phyloP scores from a whole-genome alignment of 1,284 basidiomycete species.

The Cryptococcus wingfieldii region DNA sequence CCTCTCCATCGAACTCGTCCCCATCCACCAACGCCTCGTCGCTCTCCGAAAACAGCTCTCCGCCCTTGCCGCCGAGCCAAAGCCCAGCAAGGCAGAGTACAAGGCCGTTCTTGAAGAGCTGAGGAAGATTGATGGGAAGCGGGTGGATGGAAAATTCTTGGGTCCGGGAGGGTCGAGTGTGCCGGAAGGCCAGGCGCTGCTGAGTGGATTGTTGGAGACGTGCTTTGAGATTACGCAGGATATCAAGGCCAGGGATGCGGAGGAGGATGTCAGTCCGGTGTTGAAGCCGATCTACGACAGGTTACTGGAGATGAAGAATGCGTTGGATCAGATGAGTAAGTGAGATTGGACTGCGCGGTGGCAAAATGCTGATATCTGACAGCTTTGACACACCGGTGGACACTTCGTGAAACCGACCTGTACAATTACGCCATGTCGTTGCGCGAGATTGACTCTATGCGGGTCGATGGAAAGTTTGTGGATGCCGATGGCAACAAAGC shows the following conservation, averaged over 20 bases:
- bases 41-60: conserved; percentile 83
- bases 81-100: conserved; percentile 77
- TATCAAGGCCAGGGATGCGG: conserved; percentile 89
- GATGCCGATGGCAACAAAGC: conserved; percentile 82
- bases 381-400: conserved; percentile 95
- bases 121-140: conserved; percentile 88
- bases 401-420: conserved; percentile 88
- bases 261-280: conserved; percentile 79
- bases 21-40: conserved; percentile 84
- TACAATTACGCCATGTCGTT: conserved; percentile 92
- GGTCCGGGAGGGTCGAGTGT: conserved; percentile 82
- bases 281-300: conserved; percentile 95
- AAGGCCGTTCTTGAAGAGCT: conserved; percentile 89
- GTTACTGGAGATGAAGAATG: conserved; percentile 70
- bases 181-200: conserved; percentile 77
- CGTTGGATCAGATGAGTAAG: conserved; percentile 43
- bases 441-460: conserved; percentile 95
- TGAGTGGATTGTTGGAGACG: conserved; percentile 80
- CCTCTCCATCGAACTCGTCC: conserved; percentile 78
- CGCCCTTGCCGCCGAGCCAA: conserved; percentile 79
- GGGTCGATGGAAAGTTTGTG: conserved; percentile 94
- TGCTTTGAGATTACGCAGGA: conserved; percentile 97
- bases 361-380: neutral
- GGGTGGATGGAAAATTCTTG: conserved; percentile 93
- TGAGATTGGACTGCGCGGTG: neutral